Base-by-base conservation (phyloP, 1,139 yeast species). In the Debaryomyces udenii region DNA sequence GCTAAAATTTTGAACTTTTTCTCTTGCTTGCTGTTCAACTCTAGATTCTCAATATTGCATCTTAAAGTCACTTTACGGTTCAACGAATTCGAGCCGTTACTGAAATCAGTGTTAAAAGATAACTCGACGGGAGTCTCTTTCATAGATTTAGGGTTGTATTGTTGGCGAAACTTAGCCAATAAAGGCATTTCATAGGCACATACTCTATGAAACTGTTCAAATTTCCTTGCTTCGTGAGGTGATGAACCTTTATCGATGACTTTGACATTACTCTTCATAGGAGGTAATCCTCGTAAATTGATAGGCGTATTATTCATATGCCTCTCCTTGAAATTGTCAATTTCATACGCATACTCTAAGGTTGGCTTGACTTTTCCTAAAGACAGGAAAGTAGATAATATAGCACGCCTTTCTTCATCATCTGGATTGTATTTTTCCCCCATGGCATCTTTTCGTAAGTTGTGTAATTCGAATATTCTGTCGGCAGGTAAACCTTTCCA, bases 121-220 rank as follows among this genome's bases (percentile, higher is more conserved):
- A 87, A 85, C 39, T 70, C 72, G 31, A 90, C 61, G 3, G 90
- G 88, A 24, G 78, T 68, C 35, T 78, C 76, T 4, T 56, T 52
- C 16, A 55, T 50, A 5, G 74, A 51, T 40, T 44, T 64, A 17
- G 84, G 85, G 29, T 54, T 60, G 64, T 81, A 86, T 45, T 70
- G 74, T 64, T 82, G 82, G 52, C 93, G 83, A 60, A 76, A 85
- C 61, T 88, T 81, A 35, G 84, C 81, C 49, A 93, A 74, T 44
- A 83, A 78, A 3, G 99, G 99, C 73, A 91, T 76, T 62, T 91
- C 98, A 65, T 84, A 93, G 0, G 98, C 97, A 24, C 94, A 86
- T 29, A 88, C 72, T 55, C 97, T 77, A 55, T 83, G 84, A 56
- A 85, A 80, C 42, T 73, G 67, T 24, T 70, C 75, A 28, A 55